Percentiles rank a stretch among this genome's conserved stretches.
Evolutionary conservation across 1,284 basidiomycete species (phyloP).

Genomic region (Sanguinoderma infundibulare): DNA sequence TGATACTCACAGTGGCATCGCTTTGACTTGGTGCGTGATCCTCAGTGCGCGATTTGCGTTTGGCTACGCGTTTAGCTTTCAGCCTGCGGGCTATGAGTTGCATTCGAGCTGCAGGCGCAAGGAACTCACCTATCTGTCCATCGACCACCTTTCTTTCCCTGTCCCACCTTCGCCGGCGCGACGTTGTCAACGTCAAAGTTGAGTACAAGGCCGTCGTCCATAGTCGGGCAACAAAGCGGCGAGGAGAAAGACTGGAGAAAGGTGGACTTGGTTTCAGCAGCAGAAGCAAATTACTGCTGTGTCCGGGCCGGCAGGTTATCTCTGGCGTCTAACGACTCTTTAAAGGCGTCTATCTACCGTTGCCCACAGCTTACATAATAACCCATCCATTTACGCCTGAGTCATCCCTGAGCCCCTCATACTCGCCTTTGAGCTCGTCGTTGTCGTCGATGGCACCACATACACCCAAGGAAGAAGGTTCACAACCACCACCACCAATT

Average conservation of each 20-base stretch:
- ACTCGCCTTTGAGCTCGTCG: not conserved
- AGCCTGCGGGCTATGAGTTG: constrained; percentile 45
- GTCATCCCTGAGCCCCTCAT: constrained; percentile 3
- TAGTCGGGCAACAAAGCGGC: constrained; percentile 28
- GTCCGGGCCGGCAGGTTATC: not conserved
- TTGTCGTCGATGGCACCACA: constrained; percentile 28
- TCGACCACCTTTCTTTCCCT: constrained; percentile 70
- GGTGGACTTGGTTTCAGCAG: not conserved
- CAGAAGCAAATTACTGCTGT: not conserved
- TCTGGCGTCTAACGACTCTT: not conserved
- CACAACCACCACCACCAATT: constrained; percentile 63
- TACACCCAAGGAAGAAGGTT: constrained; percentile 43
- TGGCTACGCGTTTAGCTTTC: constrained; percentile 70
- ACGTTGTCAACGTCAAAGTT: constrained; percentile 58
- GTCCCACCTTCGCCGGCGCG: constrained; percentile 32
- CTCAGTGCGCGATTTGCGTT: constrained; percentile 53
- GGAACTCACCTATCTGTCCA: constrained; percentile 81
- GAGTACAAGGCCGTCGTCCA: constrained; percentile 75
- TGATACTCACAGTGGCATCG: not conserved
- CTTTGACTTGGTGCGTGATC: constrained; percentile 33
- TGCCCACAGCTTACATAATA: constrained; percentile 1
- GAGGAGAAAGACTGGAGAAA: not conserved
- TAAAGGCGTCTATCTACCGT: not conserved
- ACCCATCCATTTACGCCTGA: not conserved
- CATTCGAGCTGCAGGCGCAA: not conserved